Conservation (phyloP, 2,329 filamentous ascomycete genomes). For the Colletotrichum limetticola region DNA sequence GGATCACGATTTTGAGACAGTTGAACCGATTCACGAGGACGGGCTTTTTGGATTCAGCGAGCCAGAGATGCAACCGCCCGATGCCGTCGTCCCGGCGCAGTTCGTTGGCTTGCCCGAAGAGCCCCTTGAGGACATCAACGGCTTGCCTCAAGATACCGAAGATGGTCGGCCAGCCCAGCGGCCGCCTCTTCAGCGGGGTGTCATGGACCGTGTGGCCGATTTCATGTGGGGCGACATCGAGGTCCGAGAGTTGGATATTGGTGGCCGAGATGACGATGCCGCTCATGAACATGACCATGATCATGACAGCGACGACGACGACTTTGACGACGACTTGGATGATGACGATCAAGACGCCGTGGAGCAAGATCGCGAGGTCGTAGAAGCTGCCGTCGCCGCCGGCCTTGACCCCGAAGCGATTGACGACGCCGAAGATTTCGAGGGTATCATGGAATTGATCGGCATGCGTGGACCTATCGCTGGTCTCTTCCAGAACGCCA, state of each 20-base stretch:
- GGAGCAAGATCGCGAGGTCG: conserved; percentile 66
- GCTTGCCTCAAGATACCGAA: conserved; percentile 13
- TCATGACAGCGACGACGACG: conserved; percentile 52
- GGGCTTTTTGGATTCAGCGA: neutral
- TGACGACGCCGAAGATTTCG: conserved; percentile 91
- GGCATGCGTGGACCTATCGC: conserved; percentile 95
- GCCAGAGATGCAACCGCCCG: neutral
- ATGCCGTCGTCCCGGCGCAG: neutral
- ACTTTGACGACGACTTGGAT: conserved; percentile 52
- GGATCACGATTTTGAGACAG: neutral
- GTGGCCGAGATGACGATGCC: conserved; percentile 49
- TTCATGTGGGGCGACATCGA: conserved; percentile 72
- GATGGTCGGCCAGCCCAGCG: conserved; percentile 25
- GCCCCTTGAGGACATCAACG: conserved; percentile 5
- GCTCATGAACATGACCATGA: conserved; percentile 59
- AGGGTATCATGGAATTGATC: conserved; percentile 94
- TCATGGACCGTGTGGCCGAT: conserved; percentile 60
- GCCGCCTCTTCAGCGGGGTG: conserved; percentile 42
- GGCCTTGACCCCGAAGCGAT: conserved; percentile 80
- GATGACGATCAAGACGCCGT: conserved; percentile 44
- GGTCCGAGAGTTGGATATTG: conserved; percentile 41
- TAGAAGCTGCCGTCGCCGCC: conserved; percentile 72
- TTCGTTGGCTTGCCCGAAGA: neutral
- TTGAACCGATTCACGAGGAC: neutral
- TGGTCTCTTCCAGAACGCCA: conserved; percentile 91